Conservation (phyloP, 2,329 filamentous ascomycete species). For the Diaporthe caulivora region DNA sequence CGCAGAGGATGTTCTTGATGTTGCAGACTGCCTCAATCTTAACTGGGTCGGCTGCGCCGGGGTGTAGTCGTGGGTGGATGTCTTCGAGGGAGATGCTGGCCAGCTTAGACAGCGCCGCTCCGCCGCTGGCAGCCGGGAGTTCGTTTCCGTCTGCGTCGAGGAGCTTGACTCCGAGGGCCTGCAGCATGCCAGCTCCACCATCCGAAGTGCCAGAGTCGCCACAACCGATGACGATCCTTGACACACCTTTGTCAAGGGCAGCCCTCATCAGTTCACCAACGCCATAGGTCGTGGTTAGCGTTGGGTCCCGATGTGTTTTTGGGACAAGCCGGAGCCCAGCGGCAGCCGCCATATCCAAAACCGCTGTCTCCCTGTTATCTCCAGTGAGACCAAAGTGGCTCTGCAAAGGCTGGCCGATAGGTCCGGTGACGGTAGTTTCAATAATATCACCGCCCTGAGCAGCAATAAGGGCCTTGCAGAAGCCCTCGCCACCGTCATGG, state of each 20-base stretch:
- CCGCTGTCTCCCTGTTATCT: constrained; percentile 52
- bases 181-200: constrained; percentile 66
- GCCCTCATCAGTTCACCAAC: constrained; percentile 60
- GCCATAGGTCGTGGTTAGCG: constrained; percentile 62
- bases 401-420: constrained; percentile 54
- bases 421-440: constrained; percentile 56
- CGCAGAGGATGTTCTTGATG: constrained; percentile 64
- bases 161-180: constrained; percentile 62
- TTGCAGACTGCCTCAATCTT: constrained; percentile 64
- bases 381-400: constrained; percentile 60
- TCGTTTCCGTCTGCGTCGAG: constrained; percentile 46
- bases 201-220: constrained; percentile 68
- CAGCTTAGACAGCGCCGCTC: not conserved
- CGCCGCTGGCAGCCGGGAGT: constrained; percentile 2
- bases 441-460: constrained; percentile 56
- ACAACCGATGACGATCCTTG: constrained; percentile 59
- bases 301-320: constrained; percentile 56
- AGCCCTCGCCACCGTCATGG: constrained; percentile 66
- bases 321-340: constrained; percentile 65
- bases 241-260: not conserved
- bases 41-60: constrained; percentile 47
- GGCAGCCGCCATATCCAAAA: constrained; percentile 66
- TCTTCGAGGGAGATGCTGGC: not conserved
- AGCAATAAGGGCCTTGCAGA: constrained; percentile 59
- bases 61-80: not conserved